Conservation (phyloP, 441 rosid species). For the Corymbia calophylla region DNA sequence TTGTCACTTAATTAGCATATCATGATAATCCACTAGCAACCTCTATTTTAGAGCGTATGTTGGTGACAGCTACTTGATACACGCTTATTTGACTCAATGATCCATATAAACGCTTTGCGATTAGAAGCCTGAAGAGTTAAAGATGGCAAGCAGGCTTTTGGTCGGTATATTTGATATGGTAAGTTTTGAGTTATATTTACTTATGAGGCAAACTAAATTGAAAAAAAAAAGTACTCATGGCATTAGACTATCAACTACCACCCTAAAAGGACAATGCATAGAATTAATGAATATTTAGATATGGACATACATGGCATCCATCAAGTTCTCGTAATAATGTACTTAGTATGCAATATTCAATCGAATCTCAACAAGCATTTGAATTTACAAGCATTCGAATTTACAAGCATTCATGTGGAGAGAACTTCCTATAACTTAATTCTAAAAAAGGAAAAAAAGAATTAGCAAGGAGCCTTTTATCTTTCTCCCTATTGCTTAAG, state of each 20-base stretch:
- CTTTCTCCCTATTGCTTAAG: too few species aligned
- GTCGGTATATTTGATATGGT: background rate
- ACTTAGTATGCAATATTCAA: background rate
- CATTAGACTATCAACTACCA: background rate
- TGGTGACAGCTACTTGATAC: background rate
- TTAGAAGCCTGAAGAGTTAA: background rate
- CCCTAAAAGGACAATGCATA: background rate
- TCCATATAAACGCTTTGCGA: background rate
- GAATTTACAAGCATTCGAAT: background rate
- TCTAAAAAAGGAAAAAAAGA: too few species aligned
- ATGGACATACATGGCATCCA: background rate
- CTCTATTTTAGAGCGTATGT: background rate
- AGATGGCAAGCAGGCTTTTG: background rate
- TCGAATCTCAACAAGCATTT: background rate
- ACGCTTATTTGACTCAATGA: background rate
- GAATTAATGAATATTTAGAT: background rate
- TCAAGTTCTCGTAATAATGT: background rate
- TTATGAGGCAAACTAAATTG: background rate
- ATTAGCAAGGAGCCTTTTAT: too few species aligned
- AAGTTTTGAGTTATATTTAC: background rate
- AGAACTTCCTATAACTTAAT: too few species aligned
- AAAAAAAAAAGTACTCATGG: too few species aligned
- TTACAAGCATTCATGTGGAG: background rate
- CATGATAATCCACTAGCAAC: background rate
- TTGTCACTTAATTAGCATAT: background rate